These are phyloP conservation scores for Thyridium curvatum DNA, from an alignment of 2,329 filamentous ascomycete species.

Conservation along the genomic window DNA sequence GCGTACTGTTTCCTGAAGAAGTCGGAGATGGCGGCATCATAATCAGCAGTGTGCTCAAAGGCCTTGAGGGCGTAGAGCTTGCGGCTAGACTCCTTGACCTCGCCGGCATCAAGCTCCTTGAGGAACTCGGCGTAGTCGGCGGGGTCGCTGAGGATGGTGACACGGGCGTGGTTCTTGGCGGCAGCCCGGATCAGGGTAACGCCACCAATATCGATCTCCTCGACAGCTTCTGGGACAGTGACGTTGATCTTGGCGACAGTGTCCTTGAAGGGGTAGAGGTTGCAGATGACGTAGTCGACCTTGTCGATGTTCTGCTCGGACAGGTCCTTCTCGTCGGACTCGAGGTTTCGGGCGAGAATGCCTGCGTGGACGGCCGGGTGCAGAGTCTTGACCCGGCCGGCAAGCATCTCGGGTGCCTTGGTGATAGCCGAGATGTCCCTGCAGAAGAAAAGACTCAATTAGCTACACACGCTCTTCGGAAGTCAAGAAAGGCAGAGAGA, in stretches of 20 bases:
- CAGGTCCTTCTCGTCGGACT: conserved; percentile 93
- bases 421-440: conserved; percentile 98
- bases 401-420: conserved; percentile 93
- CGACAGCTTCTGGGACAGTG: conserved; percentile 91
- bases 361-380: conserved; percentile 88
- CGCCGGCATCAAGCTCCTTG: conserved; percentile 79
- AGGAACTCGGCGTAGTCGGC: conserved; percentile 92
- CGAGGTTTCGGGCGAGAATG: conserved; percentile 90
- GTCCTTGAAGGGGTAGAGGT: conserved; percentile 98
- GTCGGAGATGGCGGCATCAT: conserved; percentile 87
- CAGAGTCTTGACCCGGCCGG: conserved; percentile 73
- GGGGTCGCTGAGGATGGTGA: conserved; percentile 93
- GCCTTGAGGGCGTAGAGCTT: conserved; percentile 93
- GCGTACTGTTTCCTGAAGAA: conserved; percentile 99
- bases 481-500: neutral
- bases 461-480: neutral
- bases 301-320: conserved; percentile 92
- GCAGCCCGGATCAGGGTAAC: conserved; percentile 94
- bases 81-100: conserved; percentile 78
- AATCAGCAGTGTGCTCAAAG: conserved; percentile 96
- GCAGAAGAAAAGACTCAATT: conserved; percentile 6
- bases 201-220: conserved; percentile 98
- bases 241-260: conserved; percentile 96
- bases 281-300: conserved; percentile 95
- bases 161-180: conserved; percentile 94